Evolutionary conservation across 192 early-diverging fungal genomes (phyloP).

Genomic region (Coemansia aciculifera): DNA sequence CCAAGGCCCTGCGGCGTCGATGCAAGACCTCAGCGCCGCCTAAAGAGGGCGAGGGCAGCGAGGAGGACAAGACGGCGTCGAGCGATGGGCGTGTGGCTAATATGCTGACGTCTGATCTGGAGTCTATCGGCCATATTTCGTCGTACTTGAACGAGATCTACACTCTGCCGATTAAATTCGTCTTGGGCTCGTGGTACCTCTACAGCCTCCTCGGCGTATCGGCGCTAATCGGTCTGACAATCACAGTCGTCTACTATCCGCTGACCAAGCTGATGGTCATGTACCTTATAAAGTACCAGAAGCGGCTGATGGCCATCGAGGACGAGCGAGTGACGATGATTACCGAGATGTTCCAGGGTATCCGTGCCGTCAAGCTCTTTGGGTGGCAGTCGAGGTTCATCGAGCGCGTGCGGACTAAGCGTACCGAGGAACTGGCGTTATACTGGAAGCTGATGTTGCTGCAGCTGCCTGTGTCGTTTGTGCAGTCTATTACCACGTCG

Average conservation of each 20-base stretch:
- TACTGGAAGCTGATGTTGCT: slow-evolving; percentile 57
- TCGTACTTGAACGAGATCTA: slow-evolving; percentile 65
- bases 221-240: slow-evolving; percentile 74
- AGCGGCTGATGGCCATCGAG: slow-evolving; percentile 56
- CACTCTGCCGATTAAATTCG: slow-evolving; percentile 64
- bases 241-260: slow-evolving; percentile 68
- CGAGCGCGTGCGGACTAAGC: slow-evolving; percentile 62
- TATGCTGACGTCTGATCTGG: slow-evolving; percentile 72
- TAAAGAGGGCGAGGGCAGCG: slow-evolving; percentile 35
- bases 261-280: slow-evolving; percentile 58
- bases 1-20: slow-evolving; percentile 63
- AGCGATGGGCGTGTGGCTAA: slow-evolving; percentile 67
- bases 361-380: slow-evolving; percentile 92
- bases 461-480: slow-evolving; percentile 61
- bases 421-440: slow-evolving; percentile 64
- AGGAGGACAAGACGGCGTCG: slow-evolving; percentile 38
- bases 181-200: slow-evolving; percentile 69
- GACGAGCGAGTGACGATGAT: slow-evolving; percentile 81
- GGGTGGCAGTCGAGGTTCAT: slow-evolving; percentile 81
- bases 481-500: slow-evolving; percentile 55
- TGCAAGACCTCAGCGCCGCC: slow-evolving; percentile 46
- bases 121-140: slow-evolving; percentile 61
- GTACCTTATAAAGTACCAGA: slow-evolving; percentile 59
- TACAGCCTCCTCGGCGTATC: slow-evolving; percentile 78
- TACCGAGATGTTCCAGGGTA: slow-evolving; percentile 87